These are phyloP conservation scores for Zygosaccharomyces siamensis DNA, from an alignment of 805 yeast species.

Conservation along the genomic window DNA sequence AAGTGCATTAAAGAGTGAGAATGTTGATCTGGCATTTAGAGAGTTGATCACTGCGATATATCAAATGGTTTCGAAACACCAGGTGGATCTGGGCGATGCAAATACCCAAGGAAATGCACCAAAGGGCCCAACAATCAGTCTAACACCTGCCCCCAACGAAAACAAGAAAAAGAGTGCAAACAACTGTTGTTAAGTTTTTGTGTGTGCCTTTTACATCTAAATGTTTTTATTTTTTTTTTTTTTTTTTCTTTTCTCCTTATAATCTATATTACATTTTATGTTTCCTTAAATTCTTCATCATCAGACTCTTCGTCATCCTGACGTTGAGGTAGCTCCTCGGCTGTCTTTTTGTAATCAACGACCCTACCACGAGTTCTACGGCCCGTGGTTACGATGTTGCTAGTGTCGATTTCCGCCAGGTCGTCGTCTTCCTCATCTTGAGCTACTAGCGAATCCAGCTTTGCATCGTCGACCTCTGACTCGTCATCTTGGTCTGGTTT, in stretches of 20 bases:
- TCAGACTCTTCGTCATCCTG: constrained; percentile 46
- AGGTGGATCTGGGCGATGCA: constrained; percentile 77
- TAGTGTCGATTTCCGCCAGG: constrained; percentile 69
- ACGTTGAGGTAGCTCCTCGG: constrained; percentile 55
- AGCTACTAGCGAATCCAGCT: constrained; percentile 41
- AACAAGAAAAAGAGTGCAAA: constrained; percentile 48
- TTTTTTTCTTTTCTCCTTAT: constrained; percentile 11
- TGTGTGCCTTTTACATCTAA: background rate
- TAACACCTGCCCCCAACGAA: constrained; percentile 90
- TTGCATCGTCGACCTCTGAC: constrained; percentile 51
- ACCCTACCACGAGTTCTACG: constrained; percentile 88
- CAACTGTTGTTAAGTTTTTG: constrained; percentile 59
- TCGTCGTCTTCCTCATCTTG: constrained; percentile 73
- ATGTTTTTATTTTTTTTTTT: constrained; percentile 8
- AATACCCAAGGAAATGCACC: constrained; percentile 47
- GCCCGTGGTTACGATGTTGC: constrained; percentile 79
- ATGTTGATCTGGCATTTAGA: constrained; percentile 91
- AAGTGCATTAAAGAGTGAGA: constrained; percentile 87
- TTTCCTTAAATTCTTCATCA: constrained; percentile 33
- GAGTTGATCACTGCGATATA: constrained; percentile 89
- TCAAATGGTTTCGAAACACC: constrained; percentile 91
- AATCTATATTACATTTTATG: constrained; percentile 5
- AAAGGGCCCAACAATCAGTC: constrained; percentile 83
- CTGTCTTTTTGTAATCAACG: constrained; percentile 79
- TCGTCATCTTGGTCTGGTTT: constrained; percentile 35